These are phyloP conservation scores for Colletotrichum eleusines DNA, from an alignment of 2,329 filamentous ascomycete species.

Conservation along the genomic window DNA sequence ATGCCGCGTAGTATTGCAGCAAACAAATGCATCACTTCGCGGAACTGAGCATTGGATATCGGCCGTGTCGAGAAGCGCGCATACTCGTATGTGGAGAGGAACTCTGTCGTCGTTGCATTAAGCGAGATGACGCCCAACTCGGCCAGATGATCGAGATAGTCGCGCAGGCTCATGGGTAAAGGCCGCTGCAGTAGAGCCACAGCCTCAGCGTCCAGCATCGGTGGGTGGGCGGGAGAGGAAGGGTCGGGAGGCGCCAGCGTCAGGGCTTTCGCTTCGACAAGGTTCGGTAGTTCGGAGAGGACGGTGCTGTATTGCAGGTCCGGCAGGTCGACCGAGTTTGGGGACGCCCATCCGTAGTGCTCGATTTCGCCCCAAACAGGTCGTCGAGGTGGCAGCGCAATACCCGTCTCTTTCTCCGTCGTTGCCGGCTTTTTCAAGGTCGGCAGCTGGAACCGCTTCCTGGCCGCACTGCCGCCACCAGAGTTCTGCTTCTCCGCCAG, in stretches of 20 bases:
- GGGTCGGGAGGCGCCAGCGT: slow-evolving; percentile 76
- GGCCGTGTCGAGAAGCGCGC: slow-evolving; percentile 83
- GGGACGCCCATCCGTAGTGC: slow-evolving; percentile 90
- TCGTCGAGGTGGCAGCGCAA: slow-evolving; percentile 63
- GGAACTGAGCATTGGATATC: slow-evolving; percentile 78
- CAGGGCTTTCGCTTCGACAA: slow-evolving; percentile 94
- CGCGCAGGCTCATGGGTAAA: slow-evolving; percentile 78
- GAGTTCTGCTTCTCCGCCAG: slow-evolving; percentile 42
- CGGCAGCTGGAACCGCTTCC: slow-evolving; percentile 44
- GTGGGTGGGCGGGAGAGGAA: slow-evolving; percentile 53
- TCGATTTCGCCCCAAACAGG: slow-evolving; percentile 84
- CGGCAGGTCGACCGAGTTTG: slow-evolving; percentile 78
- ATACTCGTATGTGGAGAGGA: slow-evolving; percentile 83
- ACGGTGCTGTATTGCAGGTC: slow-evolving; percentile 88
- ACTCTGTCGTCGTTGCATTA: slow-evolving; percentile 64
- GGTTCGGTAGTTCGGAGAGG: slow-evolving; percentile 84
- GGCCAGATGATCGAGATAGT: slow-evolving; percentile 81
- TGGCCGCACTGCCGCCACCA: slow-evolving; percentile 31
- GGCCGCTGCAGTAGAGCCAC: slow-evolving; percentile 79
- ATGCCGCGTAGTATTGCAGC: slow-evolving; percentile 84
- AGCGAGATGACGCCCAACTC: slow-evolving; percentile 71
- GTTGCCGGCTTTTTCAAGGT: slow-evolving; percentile 53
- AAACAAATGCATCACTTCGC: slow-evolving; percentile 85
- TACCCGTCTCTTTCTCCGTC: slow-evolving; percentile 54
- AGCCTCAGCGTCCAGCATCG: slow-evolving; percentile 73